These are phyloP conservation scores for Pseudocercospora fuligena DNA, from an alignment of 2,329 filamentous ascomycete genomes.

Conservation along the genomic window DNA sequence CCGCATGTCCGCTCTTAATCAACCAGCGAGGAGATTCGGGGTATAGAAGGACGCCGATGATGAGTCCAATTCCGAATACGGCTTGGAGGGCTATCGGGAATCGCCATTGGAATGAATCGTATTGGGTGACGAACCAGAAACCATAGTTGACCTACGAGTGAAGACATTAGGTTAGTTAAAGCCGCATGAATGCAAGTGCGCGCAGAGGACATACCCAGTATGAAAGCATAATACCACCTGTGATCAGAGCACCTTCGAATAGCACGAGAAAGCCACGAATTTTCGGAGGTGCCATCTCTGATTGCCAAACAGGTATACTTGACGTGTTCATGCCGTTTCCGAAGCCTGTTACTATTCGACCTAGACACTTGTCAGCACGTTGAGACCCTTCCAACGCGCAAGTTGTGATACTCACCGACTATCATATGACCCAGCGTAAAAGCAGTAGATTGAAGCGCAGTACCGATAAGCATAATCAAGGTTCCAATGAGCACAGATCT, in stretches of 20 bases:
- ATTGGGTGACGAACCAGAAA: conserved; percentile 42
- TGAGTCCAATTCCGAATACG: conserved; percentile 58
- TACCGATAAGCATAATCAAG: conserved; percentile 63
- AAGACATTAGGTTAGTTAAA: conserved; percentile 45
- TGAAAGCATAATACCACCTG: conserved; percentile 56
- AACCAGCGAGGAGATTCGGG: conserved; percentile 64
- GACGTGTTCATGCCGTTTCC: conserved; percentile 43
- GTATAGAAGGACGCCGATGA: conserved; percentile 53
- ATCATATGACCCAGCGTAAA: conserved; percentile 54
- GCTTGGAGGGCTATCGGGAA: conserved; percentile 62
- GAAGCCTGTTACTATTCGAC: conserved; percentile 55
- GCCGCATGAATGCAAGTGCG: conserved; percentile 24
- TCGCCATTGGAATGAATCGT: conserved; percentile 53
- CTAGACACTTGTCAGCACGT: neutral
- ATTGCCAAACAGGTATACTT: conserved; percentile 55
- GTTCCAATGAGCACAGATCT: conserved; percentile 64
- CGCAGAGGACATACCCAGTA: conserved; percentile 51
- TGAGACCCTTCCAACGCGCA: neutral
- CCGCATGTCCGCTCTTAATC: conserved; percentile 50
- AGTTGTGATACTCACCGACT: conserved; percentile 39
- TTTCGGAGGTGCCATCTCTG: conserved; percentile 77
- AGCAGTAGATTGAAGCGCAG: conserved; percentile 61
- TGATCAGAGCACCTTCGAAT: conserved; percentile 84
- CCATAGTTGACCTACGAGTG: conserved; percentile 50
- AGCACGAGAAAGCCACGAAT: conserved; percentile 92